phyloP scores from a whole-genome alignment of 371 early-diverging fungal genomes.

The Lichtheimia hyalospora region DNA sequence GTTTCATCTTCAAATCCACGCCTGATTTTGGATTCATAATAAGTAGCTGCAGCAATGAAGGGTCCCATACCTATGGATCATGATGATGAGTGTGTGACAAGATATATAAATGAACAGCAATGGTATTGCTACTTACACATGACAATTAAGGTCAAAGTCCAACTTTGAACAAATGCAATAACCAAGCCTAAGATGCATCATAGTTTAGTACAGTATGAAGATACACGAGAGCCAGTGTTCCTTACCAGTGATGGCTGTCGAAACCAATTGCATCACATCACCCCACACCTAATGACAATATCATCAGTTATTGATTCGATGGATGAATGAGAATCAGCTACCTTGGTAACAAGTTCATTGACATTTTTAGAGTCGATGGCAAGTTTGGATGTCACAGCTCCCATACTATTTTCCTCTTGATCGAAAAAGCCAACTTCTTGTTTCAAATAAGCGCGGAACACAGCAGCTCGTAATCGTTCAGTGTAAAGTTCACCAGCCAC shows the following conservation, averaged over 20 bases:
- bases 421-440: slow-evolving; percentile 90
- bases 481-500: slow-evolving; percentile 55
- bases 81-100: no score
- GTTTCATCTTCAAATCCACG: slow-evolving; percentile 62
- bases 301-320: no score
- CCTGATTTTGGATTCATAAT: slow-evolving; percentile 42
- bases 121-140: slow-evolving; percentile 18
- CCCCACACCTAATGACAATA: slow-evolving; percentile 33
- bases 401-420: slow-evolving; percentile 73
- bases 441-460: slow-evolving; percentile 56
- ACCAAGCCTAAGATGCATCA: slow-evolving; percentile 28
- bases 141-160: slow-evolving; percentile 63
- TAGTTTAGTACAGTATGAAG: background rate
- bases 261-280: slow-evolving; percentile 45
- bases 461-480: slow-evolving; percentile 46
- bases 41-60: slow-evolving; percentile 46
- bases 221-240: background rate
- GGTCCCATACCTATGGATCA: slow-evolving; percentile 34
- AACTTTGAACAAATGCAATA: slow-evolving; percentile 52
- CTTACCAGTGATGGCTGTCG: slow-evolving; percentile 34
- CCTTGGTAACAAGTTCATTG: slow-evolving; percentile 60
- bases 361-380: slow-evolving; percentile 75
- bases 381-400: slow-evolving; percentile 76
- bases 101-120: no score
- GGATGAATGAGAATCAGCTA: no score